Evolutionary conservation across 2,329 filamentous ascomycete species (phyloP), one percentile per base, ranked within the genome.

Genomic region (Cordyceps pruinosa): DNA sequence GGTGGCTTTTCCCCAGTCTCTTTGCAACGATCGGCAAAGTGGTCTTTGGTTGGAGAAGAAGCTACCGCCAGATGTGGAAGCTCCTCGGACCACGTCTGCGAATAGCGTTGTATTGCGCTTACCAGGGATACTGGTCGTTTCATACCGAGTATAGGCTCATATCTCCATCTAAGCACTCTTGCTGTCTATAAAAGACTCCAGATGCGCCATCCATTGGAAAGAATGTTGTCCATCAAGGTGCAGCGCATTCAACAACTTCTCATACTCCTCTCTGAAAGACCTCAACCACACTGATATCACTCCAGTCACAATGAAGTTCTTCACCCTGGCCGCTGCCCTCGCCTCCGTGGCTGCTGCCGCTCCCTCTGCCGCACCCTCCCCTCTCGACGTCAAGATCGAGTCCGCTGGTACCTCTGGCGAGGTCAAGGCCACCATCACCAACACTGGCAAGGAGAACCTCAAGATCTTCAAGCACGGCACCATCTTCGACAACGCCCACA

Each of bases 401-500:
- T 67, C 72, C 59, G 64, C 70, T n/a, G 74, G 72, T 56, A 78
- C 78, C 66, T 73, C 75, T 35, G 69, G 69, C 42, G n/a, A 53
- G 49, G 69, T 80, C 63, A 76, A 77, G 67, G 73, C 76, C n/a
- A 66, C 66, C 39, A 68, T 81, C 57, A 78, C 73, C 60, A 80
- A 81, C 70, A 76, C 66, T 30, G 77, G 76, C 48, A 66, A 68
- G 46, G 66, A 66, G 49, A 67, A 69, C 52, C 60, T 80, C 58
- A 77, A 77, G 65, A 63, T 80, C 46, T 68, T 80, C 60, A 78
- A 73, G 66, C 73, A 73, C 47, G 77, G 77, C 34, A 77, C 74
- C 46, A 72, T 81, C 62, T 66, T 81, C 42, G 77, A 79, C 62
- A 69, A 72, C 52, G 65, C 71, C 3, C 71, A 77, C 2, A 73